Evolutionary conservation across 2,329 filamentous ascomycete species (phyloP), one percentile per base, ranked within the genome.

Genomic region (Cytospora paraplurivora): DNA sequence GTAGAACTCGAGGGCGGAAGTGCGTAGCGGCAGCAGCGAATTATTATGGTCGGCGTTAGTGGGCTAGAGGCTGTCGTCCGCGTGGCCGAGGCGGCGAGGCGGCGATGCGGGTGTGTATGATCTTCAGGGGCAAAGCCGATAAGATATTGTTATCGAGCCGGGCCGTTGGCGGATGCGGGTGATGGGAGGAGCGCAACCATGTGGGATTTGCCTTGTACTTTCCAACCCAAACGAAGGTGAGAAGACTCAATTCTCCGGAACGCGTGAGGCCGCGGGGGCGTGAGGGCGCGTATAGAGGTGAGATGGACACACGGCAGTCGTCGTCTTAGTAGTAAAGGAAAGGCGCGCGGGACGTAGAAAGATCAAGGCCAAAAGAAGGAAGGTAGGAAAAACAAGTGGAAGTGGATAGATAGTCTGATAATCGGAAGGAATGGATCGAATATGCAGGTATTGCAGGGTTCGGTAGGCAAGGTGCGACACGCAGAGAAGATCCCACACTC

Each of bases 171-270:
- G 58, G 38, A 57, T 41, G 63, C 63, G 59, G 60, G 55, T 56
- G 63, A 44, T 33, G 60, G 35, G 12, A 57, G 54, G 57, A 35
- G 59, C 49, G 62, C 62, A 50, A 66, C 57, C 64, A 64, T 63
- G 57, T 59, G 61, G 61, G 53, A 54, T 35, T 55, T 15, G 19
- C 38, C 37, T 62, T 35, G 51, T 50, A 10, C 35, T n/a, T 15
- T 19, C 55, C 38, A 56, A 44, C 58, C 51, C 11, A 49, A 44
- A 52, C 32, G 58, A 51, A 37, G 37, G 17, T 27, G 34, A 32
- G 50, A 21, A 15, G 54, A 21, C 15, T 27, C 27, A 4, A 27
- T 27, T 3, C 27, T 27, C 27, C 27, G 27, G 27, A 27, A 27
- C 27, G 27, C 27, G 27, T 27, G 27, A 27, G 41, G 44, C 8